Evolutionary conservation across 129 eudicot genomes (phyloP), one percentile per base, ranked within the genome.

Genomic region (Dittrichia graveolens): DNA sequence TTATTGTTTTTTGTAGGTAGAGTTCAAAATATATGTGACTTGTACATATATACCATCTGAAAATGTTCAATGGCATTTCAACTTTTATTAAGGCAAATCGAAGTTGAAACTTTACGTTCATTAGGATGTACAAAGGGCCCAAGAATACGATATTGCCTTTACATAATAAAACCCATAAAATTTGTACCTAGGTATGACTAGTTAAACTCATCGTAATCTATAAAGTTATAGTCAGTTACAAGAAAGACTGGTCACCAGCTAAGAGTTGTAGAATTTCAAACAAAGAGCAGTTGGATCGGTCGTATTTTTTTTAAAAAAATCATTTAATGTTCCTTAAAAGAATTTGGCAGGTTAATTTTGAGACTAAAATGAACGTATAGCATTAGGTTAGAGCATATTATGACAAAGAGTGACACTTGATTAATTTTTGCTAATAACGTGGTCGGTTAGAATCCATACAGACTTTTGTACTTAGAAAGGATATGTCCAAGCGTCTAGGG

Each of bases 401-500:
- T 37, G 65, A 63, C 35, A 65, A 15, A 31, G 12, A 44, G 64
- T 18, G 6, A 13, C 43, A 13, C 31, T 41, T 41, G 40, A 18
- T 65, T 66, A 52, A 35, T 19, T 6, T 42, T 53, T 64, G n/a
- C 8, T 24, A 10, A 24, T 50, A 50, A 52, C 65, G 61, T 55
- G 72, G 57, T 75, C 61, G 65, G 72, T 68, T 68, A 52, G 10
- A 37, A 8, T 54, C 47, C 10, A 42, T 75, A 31, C 42, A 50
- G 8, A 15, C 9, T 74, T 50, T 64, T 40, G 45, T 65, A 75
- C 73, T 65, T 41, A 47, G 42, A 42, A 34, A 62, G 43, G 56
- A 65, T 10, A 0, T 3, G 41, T 47, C 50, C 70, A 18, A 61
- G 46, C 24, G 1, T 61, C 24, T 41, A 14, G 70, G 78, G 70